Base-by-base conservation (phyloP, 768 basidiomycete species). In the Suillus paluster region DNA sequence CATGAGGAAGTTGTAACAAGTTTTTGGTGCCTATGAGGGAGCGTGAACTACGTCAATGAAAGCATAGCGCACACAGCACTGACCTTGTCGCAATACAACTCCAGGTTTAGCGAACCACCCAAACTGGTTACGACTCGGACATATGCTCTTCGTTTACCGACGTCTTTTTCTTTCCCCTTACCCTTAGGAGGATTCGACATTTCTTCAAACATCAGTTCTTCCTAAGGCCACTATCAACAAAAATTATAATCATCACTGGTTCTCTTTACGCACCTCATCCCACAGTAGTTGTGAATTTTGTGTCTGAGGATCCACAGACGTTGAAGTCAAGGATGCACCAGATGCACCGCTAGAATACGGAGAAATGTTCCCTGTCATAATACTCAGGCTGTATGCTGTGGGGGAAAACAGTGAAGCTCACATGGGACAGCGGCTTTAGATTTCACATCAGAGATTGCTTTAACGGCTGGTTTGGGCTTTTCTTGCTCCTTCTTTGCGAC, bases 171-270 rank as follows among this genome's bases (percentile, higher is more conserved):
- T 75, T 98, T 99, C 2, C 89, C 90, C 75, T 94, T 94, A 1
- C 91, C 89, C 74, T 92, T 94, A 2, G 80, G 81, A 15, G 88
- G 87, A 62, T 89, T 90, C 14, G 88, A 82, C 66, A 99, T 88
- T 38, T 92, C 92, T 75, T 98, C 97, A 67, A 96, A 99, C 97
- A 99, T 99, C 17, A 96, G 80, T 72, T 99, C 97, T 76, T 99
- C 97, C 86, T 91, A 64, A 46, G 0, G 33, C 23, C 30, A 49
- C 25, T 11, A 34, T 62, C 34, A 65, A 8, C 11, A 55, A 59
- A 12, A 55, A 46, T 8, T 7, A 30, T 34, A 23, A 14, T 48
- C 14, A 39, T 23, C 44, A 30, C 4, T 12, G 10, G 54, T 19
- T 38, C 38, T 25, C 11, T 49, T 12, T 21, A 45, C 34, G 33